A percentile compares a stretch with the other conserved stretches of the same genome.
phyloP scores from a whole-genome alignment of 148 eudicot genomes.

The Rhododendron ovatum region DNA sequence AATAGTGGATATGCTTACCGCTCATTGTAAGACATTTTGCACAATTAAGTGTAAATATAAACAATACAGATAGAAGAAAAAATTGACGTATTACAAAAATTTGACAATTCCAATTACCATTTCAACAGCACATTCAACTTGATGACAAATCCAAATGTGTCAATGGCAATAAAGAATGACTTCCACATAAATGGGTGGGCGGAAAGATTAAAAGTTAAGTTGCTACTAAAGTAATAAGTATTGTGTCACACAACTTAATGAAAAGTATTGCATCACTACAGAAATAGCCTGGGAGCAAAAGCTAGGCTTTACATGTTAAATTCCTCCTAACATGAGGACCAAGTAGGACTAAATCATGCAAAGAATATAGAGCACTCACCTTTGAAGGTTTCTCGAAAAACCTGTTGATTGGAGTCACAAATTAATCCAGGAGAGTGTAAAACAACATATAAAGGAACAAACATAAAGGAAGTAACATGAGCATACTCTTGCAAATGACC shows the following conservation, averaged over 20 bases:
- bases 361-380: conserved; percentile 44
- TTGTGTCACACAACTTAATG: not conserved
- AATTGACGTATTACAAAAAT: not conserved
- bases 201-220: not conserved
- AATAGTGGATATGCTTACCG: not conserved
- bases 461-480: not conserved
- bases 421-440: conserved; percentile 3
- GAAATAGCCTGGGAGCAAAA: not conserved
- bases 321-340: not conserved
- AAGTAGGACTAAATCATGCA: not conserved
- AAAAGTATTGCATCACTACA: not conserved
- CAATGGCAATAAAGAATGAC: not conserved
- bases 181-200: not conserved
- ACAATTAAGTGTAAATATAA: not conserved
- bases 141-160: not conserved
- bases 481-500: not conserved
- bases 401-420: conserved; percentile 40
- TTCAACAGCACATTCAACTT: not conserved
- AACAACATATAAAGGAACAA: not conserved
- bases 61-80: not conserved
- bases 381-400: conserved; percentile 63
- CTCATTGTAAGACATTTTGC: not conserved
- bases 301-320: not conserved
- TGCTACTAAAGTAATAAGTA: not conserved
- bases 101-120: not conserved